Evolutionary conservation across 2,329 filamentous ascomycete genomes (phyloP).

Genomic region (Cryphonectria nitschkei): DNA sequence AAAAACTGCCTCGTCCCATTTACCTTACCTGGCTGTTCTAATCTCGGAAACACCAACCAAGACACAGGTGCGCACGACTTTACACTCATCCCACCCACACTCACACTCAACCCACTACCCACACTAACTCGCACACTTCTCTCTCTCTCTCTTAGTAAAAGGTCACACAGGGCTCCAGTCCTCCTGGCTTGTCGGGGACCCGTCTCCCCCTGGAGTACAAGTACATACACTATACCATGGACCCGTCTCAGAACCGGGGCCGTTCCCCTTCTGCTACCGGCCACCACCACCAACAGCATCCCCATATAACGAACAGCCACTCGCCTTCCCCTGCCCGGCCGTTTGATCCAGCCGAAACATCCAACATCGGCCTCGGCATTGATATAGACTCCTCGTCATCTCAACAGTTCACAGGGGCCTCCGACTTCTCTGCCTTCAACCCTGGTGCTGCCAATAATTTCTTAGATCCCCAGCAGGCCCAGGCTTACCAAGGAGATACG

Average conservation of each 20-base stretch:
- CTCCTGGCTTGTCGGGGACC: slow-evolving; percentile 21
- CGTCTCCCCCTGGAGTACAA: slow-evolving; percentile 34
- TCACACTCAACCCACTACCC: slow-evolving; percentile 2
- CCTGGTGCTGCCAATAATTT: slow-evolving; percentile 45
- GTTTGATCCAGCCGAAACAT: slow-evolving; percentile 48
- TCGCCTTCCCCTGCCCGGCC: slow-evolving; percentile 58
- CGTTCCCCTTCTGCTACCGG: slow-evolving; percentile 17
- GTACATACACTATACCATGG: slow-evolving; percentile 34
- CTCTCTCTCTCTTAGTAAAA: slow-evolving; percentile 16
- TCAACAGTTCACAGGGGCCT: slow-evolving; percentile 44
- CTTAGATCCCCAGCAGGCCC: slow-evolving; percentile 52
- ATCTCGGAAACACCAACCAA: slow-evolving; percentile 29
- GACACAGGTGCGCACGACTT: background rate
- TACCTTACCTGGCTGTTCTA: slow-evolving; percentile 30
- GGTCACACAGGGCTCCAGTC: slow-evolving; percentile 16
- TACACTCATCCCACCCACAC: background rate
- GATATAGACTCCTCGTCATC: slow-evolving; percentile 57
- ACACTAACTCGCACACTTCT: slow-evolving; percentile 1
- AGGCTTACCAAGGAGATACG: slow-evolving; percentile 46
- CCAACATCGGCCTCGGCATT: slow-evolving; percentile 59
- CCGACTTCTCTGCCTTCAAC: slow-evolving; percentile 52
- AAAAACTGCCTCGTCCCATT: slow-evolving; percentile 30
- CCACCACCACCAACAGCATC: slow-evolving; percentile 41
- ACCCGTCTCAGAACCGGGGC: slow-evolving; percentile 17
- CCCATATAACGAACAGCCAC: slow-evolving; percentile 71